Conservation (phyloP, 768 basidiomycete genomes). For the Coprinopsis sp. region DNA sequence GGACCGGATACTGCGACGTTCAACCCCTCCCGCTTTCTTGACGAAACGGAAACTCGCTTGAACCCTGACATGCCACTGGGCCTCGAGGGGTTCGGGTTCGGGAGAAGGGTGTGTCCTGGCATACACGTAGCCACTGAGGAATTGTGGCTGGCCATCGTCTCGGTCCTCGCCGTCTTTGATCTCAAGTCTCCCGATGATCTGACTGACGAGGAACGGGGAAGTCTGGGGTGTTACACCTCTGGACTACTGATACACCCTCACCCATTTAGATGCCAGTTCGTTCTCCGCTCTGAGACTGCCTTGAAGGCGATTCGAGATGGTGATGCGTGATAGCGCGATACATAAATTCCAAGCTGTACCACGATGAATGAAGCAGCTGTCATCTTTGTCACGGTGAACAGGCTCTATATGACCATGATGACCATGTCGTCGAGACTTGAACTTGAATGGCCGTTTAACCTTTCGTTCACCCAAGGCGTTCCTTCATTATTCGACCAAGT, state of each 20-base stretch:
- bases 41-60: not conserved
- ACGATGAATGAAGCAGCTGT: too few species aligned
- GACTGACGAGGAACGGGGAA: not conserved
- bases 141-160: slow-evolving; percentile 25
- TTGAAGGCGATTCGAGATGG: not conserved
- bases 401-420: too few species aligned
- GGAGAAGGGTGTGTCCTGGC: slow-evolving; percentile 26
- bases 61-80: not conserved
- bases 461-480: too few species aligned
- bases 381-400: too few species aligned
- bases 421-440: too few species aligned
- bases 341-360: too few species aligned
- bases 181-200: slow-evolving; percentile 11
- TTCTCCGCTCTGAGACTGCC: not conserved
- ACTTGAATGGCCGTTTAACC: too few species aligned
- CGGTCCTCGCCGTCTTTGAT: slow-evolving; percentile 28
- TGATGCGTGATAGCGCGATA: too few species aligned
- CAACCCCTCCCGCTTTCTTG: slow-evolving; percentile 5
- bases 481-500: too few species aligned
- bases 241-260: slow-evolving; percentile 3
- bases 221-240: not conserved
- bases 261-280: slow-evolving; percentile 1
- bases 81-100: slow-evolving; percentile 1
- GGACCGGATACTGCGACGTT: not conserved
- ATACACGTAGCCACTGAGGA: slow-evolving; percentile 24